Base-by-base conservation (phyloP, 2,329 filamentous ascomycete genomes). In the Fusarium sp. region DNA sequence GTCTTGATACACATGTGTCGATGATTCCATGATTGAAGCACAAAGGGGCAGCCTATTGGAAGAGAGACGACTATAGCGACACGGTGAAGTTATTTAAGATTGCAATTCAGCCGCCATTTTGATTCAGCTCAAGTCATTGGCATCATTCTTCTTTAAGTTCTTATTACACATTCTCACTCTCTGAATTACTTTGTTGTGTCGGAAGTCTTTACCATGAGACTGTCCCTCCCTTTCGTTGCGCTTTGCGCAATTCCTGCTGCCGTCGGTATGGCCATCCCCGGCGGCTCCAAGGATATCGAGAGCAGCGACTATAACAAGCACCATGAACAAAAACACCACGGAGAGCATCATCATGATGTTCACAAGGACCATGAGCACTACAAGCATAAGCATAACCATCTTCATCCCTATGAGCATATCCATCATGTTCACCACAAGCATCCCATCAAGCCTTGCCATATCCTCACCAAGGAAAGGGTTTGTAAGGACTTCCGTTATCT, bases 401-500 rank as follows among this genome's bases (percentile, higher is more conserved):
- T 67, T 13, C 62, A 72, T 24, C 63, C 70, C 13, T 60, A 72
- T 40, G 38, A 56, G 12, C 56, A 74, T 22, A 16, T 63, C 5
- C 57, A 69, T 7, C 65, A 60, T 34, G 30, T 69, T 20, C 49
- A 72, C n/a, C 60, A 70, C 43, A 61, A 69, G 53, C 57, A 72
- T 20, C 63, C 61, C n/a, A 49, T 70, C 54, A 63, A 62, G 46
- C 64, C 64, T 43, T 70, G 68, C 41, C 49, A 54, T 27, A 32
- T 60, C 30, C 49, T 78, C 49, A 75, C 71, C 10, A 71, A 76
- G 30, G 49, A 65, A 18, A 44, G 52, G 16, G 46, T 76, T 10
- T 77, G 74, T 57, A 57, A 74, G 38, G 71, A 68, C 48, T 71
- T 78, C 46, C 47, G 72, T 54, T 12, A 51, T 32, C 69, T 77